Base-by-base conservation (phyloP, 148 eudicot species). In the Euryodendron excelsum region DNA sequence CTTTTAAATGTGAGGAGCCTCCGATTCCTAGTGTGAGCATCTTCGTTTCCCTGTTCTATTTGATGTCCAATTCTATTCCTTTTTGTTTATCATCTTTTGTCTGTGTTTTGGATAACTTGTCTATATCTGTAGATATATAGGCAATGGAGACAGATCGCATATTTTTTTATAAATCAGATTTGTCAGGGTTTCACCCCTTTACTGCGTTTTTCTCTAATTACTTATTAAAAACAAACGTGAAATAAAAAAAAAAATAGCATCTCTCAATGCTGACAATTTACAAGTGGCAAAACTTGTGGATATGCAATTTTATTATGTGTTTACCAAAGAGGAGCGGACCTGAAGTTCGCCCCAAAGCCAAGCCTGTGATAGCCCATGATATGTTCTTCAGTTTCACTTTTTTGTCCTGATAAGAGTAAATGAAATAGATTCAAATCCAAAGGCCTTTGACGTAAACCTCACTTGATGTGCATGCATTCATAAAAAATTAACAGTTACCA, bases 351-450 rank as follows among this genome's bases (percentile, higher is more conserved):
- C 81, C 89, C 77, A 84, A 36, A 70, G 89, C 53, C 80, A 91
- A 80, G 78, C 96, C 61, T 53, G 93, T 90, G 50, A 86, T 82
- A 70, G 97, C 96, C 96, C 89, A 91, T 62, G 93, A 81, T 45
- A 85, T 85, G 77, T 90, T 92, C 85, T 90, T 91, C 85, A 91
- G 86, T 82, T 91, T 88, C 79, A 85, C 83, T 61, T 85, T 91
- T 52, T 63, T 87, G 74, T 73, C 85, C 99, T 96, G 90, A 73
- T 2, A 80, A n/a, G 70, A 80, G 69, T 28, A 68, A 62, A 79
- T 48, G 56, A 12, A 52, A 65, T 12, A 75, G 31, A 62, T 52
- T 73, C 44, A 75, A 73, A 36, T 30, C 25, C 25, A 45, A 34
- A 61, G 23, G 18, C 25, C 78, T 69, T 60, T 34, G 31, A 60